Conservation (phyloP, 2,329 filamentous ascomycete genomes). For the Aspergillus fumigatus region DNA sequence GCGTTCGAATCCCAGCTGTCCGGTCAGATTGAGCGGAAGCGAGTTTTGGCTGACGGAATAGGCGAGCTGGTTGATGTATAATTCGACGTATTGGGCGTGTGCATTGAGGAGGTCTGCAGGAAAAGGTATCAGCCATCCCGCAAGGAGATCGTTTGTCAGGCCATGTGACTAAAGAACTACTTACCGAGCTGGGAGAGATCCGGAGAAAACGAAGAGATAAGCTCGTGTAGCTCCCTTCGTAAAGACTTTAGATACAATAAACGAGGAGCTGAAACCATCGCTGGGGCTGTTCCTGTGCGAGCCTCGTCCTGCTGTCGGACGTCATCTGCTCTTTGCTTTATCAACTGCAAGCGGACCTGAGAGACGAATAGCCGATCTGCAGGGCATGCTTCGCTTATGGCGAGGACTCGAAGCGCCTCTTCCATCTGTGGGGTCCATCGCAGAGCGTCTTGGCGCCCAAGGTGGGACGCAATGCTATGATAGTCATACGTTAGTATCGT, state of each 20-base stretch:
- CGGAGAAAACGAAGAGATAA: constrained; percentile 23
- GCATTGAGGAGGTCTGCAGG: constrained; percentile 23
- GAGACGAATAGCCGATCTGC: constrained; percentile 28
- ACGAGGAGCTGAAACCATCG: constrained; percentile 10
- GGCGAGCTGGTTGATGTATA: constrained; percentile 26
- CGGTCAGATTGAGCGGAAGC: constrained; percentile 3
- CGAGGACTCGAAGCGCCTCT: constrained; percentile 28
- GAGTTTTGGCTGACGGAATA: constrained; percentile 21
- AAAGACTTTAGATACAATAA: constrained; percentile 29
- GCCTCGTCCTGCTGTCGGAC: constrained; percentile 28
- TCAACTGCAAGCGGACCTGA: constrained; percentile 36
- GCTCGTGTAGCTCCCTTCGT: constrained; percentile 28
- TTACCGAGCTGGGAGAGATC: constrained; percentile 18
- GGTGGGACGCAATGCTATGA: constrained; percentile 31
- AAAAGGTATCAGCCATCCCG: constrained; percentile 3
- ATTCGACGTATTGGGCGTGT: constrained; percentile 24
- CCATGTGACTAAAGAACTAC: constrained; percentile 2
- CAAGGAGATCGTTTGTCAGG: not conserved
- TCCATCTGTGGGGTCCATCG: constrained; percentile 40
- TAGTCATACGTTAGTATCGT: constrained; percentile 6
- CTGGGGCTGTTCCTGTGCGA: constrained; percentile 5
- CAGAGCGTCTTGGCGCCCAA: constrained; percentile 31
- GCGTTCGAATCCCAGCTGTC: constrained; percentile 25
- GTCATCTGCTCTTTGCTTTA: constrained; percentile 28
- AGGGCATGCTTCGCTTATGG: constrained; percentile 19